phyloP scores from a whole-genome alignment of 345 rosid species.

The Mallotus nudiflorus region DNA sequence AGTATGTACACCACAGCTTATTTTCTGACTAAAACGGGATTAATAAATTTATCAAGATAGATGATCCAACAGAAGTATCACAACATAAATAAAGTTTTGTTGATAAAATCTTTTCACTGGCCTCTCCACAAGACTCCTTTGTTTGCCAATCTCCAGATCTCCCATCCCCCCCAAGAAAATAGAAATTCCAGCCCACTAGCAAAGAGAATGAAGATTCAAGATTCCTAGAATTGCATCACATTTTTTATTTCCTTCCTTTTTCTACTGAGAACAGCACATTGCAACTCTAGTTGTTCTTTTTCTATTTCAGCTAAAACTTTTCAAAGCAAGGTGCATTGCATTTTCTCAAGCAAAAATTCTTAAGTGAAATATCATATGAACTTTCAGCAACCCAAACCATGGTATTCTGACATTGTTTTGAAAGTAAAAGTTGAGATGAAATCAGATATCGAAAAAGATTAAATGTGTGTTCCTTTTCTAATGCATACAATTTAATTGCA shows the following conservation, averaged over 20 bases:
- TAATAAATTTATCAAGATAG: background rate
- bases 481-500: background rate
- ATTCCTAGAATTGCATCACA: background rate
- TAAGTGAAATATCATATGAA: background rate
- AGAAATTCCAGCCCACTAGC: constrained; percentile 1
- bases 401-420: background rate
- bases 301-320: background rate
- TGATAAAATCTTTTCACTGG: background rate
- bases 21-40: background rate
- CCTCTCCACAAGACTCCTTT: background rate
- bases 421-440: background rate
- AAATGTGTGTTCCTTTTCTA: background rate
- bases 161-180: background rate
- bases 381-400: background rate
- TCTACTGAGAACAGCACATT: background rate
- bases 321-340: constrained; percentile 1
- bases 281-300: background rate
- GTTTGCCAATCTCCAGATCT: background rate
- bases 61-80: background rate
- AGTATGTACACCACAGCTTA: background rate
- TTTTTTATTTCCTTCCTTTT: background rate
- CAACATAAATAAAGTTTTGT: background rate
- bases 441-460: constrained; percentile 5
- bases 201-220: background rate
- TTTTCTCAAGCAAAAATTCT: background rate